Evolutionary conservation across 1,284 basidiomycete genomes (phyloP), one percentile per base, ranked within the genome.

Genomic region (Schizophyllum commune): DNA sequence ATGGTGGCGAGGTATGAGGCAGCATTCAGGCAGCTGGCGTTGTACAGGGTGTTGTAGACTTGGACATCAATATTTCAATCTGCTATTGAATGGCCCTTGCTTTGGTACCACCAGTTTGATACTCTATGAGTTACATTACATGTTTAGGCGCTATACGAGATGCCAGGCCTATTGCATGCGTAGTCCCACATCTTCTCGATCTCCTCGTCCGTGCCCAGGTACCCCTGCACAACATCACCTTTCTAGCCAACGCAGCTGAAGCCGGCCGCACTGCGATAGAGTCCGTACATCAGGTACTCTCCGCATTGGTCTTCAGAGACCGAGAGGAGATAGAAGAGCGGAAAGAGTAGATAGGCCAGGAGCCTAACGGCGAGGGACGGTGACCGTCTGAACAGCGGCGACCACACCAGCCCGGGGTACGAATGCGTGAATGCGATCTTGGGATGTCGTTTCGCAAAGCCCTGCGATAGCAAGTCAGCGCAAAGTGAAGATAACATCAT

Each of bases 1-100:
- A 76, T 79, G n/a, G 72, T 75, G 4, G 72, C 71, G 52, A 75
- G 85, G 22, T 86, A 82, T 65, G 71, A 70, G 63, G 74, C 74
- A 21, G 71, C 72, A 19, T 77, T 74, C 63, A 65, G 61, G 20
- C 60, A 66, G 34, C 79, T 75, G 4, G 63, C 68, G 32, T 57
- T 71, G 32, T 76, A 71, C 58, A 64, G 67, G 27, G 54, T 74
- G 62, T 65, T 57, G 61, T 15, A 55, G 54, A 21, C 9, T 20
- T 9, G 54, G n/a, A n/a, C n/a, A n/a, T n/a, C n/a, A n/a, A n/a
- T n/a, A n/a, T n/a, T n/a, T n/a, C n/a, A n/a, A n/a, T n/a, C n/a
- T n/a, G n/a, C n/a, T n/a, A n/a, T n/a, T n/a, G n/a, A n/a, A n/a
- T n/a, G n/a, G n/a, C n/a, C n/a, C n/a, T n/a, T n/a, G n/a, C n/a